Base-by-base conservation (phyloP, 495 filamentous ascomycete species). In the Xylaria cubensis region DNA sequence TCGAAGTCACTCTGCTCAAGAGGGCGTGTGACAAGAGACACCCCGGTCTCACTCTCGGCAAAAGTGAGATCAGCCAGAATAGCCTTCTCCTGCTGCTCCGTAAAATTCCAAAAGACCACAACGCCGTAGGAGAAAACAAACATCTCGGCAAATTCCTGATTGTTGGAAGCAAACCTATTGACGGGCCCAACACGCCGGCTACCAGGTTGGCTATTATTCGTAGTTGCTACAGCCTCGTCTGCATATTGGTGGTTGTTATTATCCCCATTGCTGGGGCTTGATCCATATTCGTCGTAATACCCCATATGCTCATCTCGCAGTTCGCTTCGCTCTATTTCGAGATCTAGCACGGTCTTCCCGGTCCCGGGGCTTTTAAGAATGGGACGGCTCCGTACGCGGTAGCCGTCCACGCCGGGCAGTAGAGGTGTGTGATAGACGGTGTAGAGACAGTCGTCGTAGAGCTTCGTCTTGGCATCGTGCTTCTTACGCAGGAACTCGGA, bases 391-490 rank as follows among this genome's bases (percentile, higher is more conserved):
- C 93, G 86, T 55, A 98, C 80, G 62, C 96, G 86, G 77, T 93
- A 97, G 7, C 97, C 96, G 44, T 96, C 93, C 55, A 84, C 86
- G 0, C 96, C 97, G 8, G 92, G 91, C 63, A 98, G 83, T 62
- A 99, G 80, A 10, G 96, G 96, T 34, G 97, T 83, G 82, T 98
- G 95, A 80, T 98, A 99, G 41, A 95, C 96, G 6, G 90, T 92
- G 76, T 99, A 99, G 24, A 99, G 86, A 77, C 97, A 98, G 78
- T 99, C 97, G 80, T 98, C 97, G 80, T 99, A 99, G n/a, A 98
- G 86, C 80, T 99, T 99, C 51, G 95, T 97, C 82, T 93, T 89
- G 0, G 94, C 97, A n/a, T 91, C 91, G 86, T 99, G 96, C 77
- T 89, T 89, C 58, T 91, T 93, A 78, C 92, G 93, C 46, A 97